Conservation (phyloP, 371 early-diverging fungal genomes). For the Mucor circinelloides region DNA sequence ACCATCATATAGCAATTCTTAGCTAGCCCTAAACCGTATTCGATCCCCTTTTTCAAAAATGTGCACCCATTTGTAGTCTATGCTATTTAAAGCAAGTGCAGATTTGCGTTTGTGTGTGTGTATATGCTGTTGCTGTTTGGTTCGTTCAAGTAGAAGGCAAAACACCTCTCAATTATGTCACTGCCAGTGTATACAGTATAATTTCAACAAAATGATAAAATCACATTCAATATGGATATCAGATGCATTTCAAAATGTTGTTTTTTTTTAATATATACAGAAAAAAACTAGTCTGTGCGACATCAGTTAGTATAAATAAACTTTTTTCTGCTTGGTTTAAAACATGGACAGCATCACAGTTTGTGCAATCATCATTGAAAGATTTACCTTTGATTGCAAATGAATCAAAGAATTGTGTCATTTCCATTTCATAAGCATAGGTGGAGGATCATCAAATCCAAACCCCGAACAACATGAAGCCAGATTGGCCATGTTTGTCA, state of each 20-base stretch:
- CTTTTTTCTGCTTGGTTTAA: neutral
- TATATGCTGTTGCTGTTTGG: neutral
- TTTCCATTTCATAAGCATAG: neutral
- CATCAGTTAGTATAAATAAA: neutral
- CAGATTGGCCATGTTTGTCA: neutral
- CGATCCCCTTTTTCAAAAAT: neutral
- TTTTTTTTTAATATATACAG: neutral
- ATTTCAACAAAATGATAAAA: neutral
- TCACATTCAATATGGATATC: neutral
- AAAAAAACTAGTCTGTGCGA: neutral
- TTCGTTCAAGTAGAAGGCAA: neutral
- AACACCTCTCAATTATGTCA: neutral
- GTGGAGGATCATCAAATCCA: neutral
- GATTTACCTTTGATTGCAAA: neutral
- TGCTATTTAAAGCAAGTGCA: conserved; percentile 2
- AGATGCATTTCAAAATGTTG: neutral
- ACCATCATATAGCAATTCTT: neutral
- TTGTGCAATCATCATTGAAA: neutral
- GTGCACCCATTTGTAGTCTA: neutral
- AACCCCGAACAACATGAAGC: neutral
- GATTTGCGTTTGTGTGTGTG: neutral
- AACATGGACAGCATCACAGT: neutral
- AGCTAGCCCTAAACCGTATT: neutral
- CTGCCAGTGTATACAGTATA: neutral
- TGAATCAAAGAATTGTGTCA: neutral